Base-by-base conservation (phyloP, 108 stramenopile species). In the Bacterosira constricta region DNA sequence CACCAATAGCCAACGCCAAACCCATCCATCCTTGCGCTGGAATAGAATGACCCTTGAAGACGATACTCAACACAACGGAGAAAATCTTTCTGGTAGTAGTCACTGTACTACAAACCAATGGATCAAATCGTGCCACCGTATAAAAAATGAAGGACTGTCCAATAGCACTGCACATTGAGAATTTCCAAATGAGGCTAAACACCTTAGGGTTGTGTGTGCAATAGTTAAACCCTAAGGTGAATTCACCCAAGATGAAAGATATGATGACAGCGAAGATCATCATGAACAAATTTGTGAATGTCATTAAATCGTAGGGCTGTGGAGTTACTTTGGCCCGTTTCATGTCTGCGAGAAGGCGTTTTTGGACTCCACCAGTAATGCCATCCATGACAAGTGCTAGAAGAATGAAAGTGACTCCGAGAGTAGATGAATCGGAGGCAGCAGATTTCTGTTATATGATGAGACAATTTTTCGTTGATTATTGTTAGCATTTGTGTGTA, bases 11-110 rank as follows among this genome's bases (percentile, higher is more conserved):
- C 20, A 94, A 54, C 13, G 65, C 39, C 42, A 96, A 69, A 26
- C 90, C 91, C 52, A 72, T 35, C 85, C 87, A 93, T 18, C 88
- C 90, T 23, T 71, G 61, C 30, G 26, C 31, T 44, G 66, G 79
- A 17, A 96, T 50, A 15, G 51, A 26, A 79, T 96, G 90, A 12
- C 89, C 92, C 51, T 92, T 89, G 52, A 82, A 60, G 20, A 91
- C 55, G 23, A 92, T 81, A 51, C 88, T 90, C 56, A 93, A 73
- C 7, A 98, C 37, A 20, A 98, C 91, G 0, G 93, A 89, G 58
- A 97, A 91, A 56, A 98, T 95, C 73, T 98, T 98, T 57, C 97
- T 84, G 10, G 96, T 96, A 4, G 97, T 98, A 20, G 97, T 98
- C 31, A 98, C 85, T 4, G 97, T 98, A 23, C 94, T 88, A 73